Evolutionary conservation across 2,329 filamentous ascomycete species (phyloP).

Genomic region (Zelopaecilomyces penicillatus): DNA sequence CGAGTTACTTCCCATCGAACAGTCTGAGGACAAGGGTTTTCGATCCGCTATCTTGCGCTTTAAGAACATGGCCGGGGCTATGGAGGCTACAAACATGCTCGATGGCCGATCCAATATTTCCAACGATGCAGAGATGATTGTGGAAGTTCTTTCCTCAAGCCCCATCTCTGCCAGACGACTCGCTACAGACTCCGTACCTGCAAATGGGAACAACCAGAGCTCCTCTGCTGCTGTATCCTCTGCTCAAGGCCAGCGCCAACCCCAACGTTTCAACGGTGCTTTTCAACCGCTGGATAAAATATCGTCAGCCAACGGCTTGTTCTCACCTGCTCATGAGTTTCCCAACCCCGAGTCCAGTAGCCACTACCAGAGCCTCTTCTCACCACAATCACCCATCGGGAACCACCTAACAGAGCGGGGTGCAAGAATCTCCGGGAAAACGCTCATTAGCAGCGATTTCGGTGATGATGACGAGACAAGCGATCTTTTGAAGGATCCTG

Average conservation of each 20-base stretch:
- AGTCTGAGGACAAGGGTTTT: conserved; percentile 41
- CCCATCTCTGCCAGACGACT: conserved; percentile 23
- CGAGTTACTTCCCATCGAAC: conserved; percentile 41
- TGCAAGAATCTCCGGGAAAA: conserved; percentile 56
- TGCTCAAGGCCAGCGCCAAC: conserved; percentile 38
- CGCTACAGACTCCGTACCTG: conserved; percentile 14
- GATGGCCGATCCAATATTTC: conserved; percentile 46
- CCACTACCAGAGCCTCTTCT: conserved; percentile 58
- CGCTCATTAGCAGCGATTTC: conserved; percentile 60
- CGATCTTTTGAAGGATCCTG: conserved; percentile 62
- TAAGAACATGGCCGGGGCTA: conserved; percentile 42
- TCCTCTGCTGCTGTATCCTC: conserved; percentile 31
- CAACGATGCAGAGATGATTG: conserved; percentile 44
- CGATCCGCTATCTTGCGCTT: conserved; percentile 47
- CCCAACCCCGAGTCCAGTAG: conserved; percentile 46
- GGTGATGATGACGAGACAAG: conserved; percentile 62
- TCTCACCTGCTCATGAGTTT: conserved; percentile 45
- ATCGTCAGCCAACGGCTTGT: conserved; percentile 47
- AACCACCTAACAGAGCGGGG: conserved; percentile 55
- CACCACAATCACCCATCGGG: conserved; percentile 64
- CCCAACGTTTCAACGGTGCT: conserved; percentile 51
- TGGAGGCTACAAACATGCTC: conserved; percentile 48
- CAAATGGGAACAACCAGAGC: conserved; percentile 10
- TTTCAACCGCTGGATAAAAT: conserved; percentile 56
- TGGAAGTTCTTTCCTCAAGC: conserved; percentile 46